phyloP scores from a whole-genome alignment of 768 basidiomycete genomes.

The Sistotremastrum suecicum region DNA sequence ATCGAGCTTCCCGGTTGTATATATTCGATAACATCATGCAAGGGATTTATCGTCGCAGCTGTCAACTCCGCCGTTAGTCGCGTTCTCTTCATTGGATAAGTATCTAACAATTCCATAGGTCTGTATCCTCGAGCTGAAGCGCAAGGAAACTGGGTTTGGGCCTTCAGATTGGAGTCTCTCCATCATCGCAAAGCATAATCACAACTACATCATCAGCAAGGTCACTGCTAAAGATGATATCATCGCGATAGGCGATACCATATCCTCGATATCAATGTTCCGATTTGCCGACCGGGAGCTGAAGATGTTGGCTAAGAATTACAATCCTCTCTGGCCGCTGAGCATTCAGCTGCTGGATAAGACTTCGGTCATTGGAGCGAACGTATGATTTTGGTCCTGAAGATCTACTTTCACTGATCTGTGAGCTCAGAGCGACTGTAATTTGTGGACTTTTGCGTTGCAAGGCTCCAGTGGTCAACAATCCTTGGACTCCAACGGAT shows the following conservation, averaged over 20 bases:
- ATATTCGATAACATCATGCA: constrained; percentile 40
- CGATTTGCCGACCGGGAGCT: constrained; percentile 31
- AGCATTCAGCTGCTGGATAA: constrained; percentile 43
- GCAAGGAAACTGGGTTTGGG: constrained; percentile 10
- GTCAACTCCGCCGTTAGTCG: constrained; percentile 59
- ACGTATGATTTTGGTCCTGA: constrained; percentile 33
- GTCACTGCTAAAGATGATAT: constrained; percentile 40
- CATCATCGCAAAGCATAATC: constrained; percentile 51
- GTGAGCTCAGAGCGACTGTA: constrained; percentile 40
- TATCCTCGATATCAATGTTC: constrained; percentile 65
- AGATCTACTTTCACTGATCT: background rate
- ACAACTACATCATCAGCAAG: constrained; percentile 67
- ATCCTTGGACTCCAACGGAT: constrained; percentile 48
- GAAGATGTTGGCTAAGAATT: constrained; percentile 53
- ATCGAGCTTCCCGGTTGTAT: constrained; percentile 48
- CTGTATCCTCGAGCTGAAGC: background rate
- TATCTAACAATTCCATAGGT: constrained; percentile 1
- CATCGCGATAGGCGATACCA: constrained; percentile 65
- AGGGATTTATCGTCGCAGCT: constrained; percentile 44
- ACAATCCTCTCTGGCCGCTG: constrained; percentile 61
- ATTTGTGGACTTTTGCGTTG: constrained; percentile 50
- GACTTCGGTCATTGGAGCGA: constrained; percentile 52
- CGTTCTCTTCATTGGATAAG: background rate
- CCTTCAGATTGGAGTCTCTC: constrained; percentile 23
- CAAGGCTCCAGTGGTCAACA: constrained; percentile 27